Evolutionary conservation across 1,284 basidiomycete species (phyloP), one percentile per base, ranked within the genome.

Genomic region (Trichosporon sp.): DNA sequence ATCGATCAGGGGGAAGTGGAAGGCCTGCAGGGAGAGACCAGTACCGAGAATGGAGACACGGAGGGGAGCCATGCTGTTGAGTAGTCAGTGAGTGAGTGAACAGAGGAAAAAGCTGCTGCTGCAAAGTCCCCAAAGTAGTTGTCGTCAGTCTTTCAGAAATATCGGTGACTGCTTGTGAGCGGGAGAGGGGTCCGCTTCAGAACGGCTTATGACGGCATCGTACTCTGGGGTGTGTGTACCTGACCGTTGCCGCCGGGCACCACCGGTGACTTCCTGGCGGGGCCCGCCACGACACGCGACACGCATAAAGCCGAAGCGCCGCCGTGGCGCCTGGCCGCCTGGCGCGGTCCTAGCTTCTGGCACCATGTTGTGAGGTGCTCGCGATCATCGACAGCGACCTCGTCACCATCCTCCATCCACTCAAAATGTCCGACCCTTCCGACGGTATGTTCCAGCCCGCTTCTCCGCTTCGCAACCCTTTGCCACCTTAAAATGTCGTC

Each of bases 1-100:
- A 58, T 88, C 84, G 65, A 92, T 81, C 78, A 91, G 89, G 0
- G 91, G 91, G 65, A 87, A 75, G 75, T 93, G 91, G 80, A 92
- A 91, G 14, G 88, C 88, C 58, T 88, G 80, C 27, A 88, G 87
- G 23, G 87, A 84, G 65, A 91, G 85, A 56, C 90, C 90, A 49
- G 89, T 86, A 32, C 89, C 90, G 19, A 91, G 82, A 11, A 90
- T 85, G 66, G 88, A 87, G 37, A 87, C 87, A 61, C 84, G 85
- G 73, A 91, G 87, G 27, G 87, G 86, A 2, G 66, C 64, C 64
- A 66, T 70, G 23, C 32, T 66, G 60, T 16, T 52, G 37, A 25
- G 23, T 52, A 33, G 3, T 11, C 25, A 58, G 46, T 11, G 37
- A 40, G 32, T 13, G 27, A 29, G 44, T 11, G 32, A 13, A 40